These are phyloP conservation scores for Malus domestica DNA, from an alignment of 306 rosid genomes.

Conservation along the genomic window DNA sequence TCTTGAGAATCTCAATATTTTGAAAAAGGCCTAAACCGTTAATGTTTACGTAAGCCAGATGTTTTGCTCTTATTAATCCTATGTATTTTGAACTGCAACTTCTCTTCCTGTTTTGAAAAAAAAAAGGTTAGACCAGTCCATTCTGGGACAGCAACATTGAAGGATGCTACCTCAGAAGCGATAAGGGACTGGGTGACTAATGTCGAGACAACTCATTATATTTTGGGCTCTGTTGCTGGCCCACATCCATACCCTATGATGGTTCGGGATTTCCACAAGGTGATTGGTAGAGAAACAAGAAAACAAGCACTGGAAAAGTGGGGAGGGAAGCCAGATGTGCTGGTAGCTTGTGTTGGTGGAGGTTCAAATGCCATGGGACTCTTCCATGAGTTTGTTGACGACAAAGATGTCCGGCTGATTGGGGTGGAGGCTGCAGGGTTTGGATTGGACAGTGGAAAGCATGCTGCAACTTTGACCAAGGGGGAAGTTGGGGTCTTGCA, in stretches of 20 bases:
- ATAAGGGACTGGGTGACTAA: constrained; percentile 99
- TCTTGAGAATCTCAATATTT: not conserved
- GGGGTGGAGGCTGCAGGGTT: constrained; percentile 99
- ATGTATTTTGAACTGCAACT: too few relatives aligned
- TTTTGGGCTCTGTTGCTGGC: constrained; percentile 96
- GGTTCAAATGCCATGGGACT: constrained; percentile 98
- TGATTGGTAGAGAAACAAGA: constrained; percentile 91
- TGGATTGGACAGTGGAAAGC: constrained; percentile 90
- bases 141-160: constrained; percentile 92
- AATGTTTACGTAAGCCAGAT: not conserved
- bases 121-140: constrained; percentile 78
- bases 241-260: constrained; percentile 99
- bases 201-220: constrained; percentile 96
- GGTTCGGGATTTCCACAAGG: constrained; percentile 92
- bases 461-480: constrained; percentile 85
- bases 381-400: constrained; percentile 81
- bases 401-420: constrained; percentile 61
- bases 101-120: not conserved
- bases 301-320: constrained; percentile 88
- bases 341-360: constrained; percentile 91
- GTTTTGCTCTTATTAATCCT: not conserved
- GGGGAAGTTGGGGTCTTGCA: constrained; percentile 94
- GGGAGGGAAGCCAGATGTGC: constrained; percentile 92
- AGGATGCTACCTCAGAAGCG: constrained; percentile 98
- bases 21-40: not conserved